phyloP scores from a whole-genome alignment of 306 rosid species.

The Corylus avellana region DNA sequence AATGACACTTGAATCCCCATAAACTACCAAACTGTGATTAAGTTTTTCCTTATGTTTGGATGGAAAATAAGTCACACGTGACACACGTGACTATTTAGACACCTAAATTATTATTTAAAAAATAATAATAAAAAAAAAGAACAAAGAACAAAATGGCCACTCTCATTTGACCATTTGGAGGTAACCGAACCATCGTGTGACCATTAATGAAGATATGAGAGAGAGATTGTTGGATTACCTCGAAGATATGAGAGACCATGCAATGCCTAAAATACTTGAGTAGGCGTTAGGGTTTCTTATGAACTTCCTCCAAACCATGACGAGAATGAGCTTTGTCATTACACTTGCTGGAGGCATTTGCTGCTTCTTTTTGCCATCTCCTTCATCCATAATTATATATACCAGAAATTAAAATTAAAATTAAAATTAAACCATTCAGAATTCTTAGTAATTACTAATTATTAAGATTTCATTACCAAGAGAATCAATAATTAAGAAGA shows the following conservation, averaged over 20 bases:
- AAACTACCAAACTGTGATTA: too few relatives aligned
- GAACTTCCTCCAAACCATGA: slow-evolving; percentile 68
- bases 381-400: slow-evolving; percentile 22
- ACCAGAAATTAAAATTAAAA: background rate
- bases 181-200: background rate
- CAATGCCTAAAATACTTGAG: slow-evolving; percentile 54
- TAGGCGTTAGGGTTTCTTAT: slow-evolving; percentile 55
- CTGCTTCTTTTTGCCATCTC: slow-evolving; percentile 31
- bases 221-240: slow-evolving; percentile 31
- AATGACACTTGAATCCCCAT: too few relatives aligned
- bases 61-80: too few relatives aligned
- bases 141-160: too few relatives aligned
- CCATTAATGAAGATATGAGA: background rate
- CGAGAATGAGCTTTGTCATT: slow-evolving; percentile 52
- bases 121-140: too few relatives aligned
- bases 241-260: slow-evolving; percentile 60
- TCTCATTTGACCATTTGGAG: too few relatives aligned
- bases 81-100: too few relatives aligned
- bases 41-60: too few relatives aligned
- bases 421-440: background rate
- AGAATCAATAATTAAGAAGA: too few relatives aligned
- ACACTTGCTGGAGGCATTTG: slow-evolving; percentile 60
- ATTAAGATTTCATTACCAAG: background rate
- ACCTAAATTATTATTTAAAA: too few relatives aligned
- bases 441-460: background rate